Base-by-base conservation (phyloP, 2,329 filamentous ascomycete species). In the Paracorniculantispora psalliotae region DNA sequence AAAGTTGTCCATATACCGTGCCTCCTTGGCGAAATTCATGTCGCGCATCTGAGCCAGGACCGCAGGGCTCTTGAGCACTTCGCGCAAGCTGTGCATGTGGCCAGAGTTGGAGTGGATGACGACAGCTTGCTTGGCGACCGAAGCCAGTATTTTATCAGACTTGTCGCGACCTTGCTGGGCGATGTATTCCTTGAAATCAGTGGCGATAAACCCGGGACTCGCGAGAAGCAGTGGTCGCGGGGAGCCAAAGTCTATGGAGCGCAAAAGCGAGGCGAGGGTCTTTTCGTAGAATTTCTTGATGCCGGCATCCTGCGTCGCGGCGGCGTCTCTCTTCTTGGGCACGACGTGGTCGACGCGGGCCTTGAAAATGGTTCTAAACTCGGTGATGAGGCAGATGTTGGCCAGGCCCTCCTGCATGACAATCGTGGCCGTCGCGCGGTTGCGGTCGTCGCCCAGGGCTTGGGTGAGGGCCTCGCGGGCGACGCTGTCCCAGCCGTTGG, bases 381-480 rank as follows among this genome's bases (percentile, higher is more conserved):
- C 86, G 2, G 89, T 92, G 58, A 94, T 89, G 23, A 92, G 80
- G 72, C 90, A 93, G 63, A 94, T 89, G 71, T 92, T 91, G 59
- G 91, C 89, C 17, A 90, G 73, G 17, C 90, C 89, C 67, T 97
- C 93, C 67, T 96, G 90, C 89, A 99, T 93, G 25, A 97, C 90
- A 1, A 97, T 88, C 0, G 94, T 93, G 58, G 92, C 91, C 19
- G 96, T 82, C 62, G 93, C 89, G 1, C 91, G 92, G 62, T 89
- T 86, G 67, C 88, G 87, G 64, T 91, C 88, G 65, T 90, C 85
- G 66, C 90, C 87, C 15, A 93, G 81, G 1, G 92, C 88, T 71
- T 96, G 91, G 59, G 83, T 80, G 12, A 99, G 81, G 48, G 90
- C 88, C 61, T 90, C 86, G 50, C 88, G 77, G 3, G 92, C 90